Percentiles rank a stretch among this genome's conserved stretches.
These are phyloP conservation scores for Benincasa hispida DNA, from an alignment of 306 rosid genomes.

Conservation along the genomic window DNA sequence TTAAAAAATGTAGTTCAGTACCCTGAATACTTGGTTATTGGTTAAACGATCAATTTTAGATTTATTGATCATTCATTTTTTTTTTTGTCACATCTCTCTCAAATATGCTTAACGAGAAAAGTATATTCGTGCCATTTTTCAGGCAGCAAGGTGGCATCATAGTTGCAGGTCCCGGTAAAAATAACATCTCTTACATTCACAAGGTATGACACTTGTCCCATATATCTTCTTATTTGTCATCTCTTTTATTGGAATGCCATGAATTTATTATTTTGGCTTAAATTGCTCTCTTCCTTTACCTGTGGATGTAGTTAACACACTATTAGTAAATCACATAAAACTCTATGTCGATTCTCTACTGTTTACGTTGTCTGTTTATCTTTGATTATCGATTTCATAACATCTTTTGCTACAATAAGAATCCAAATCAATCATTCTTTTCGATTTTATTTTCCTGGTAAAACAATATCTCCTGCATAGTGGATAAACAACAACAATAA, in stretches of 20 bases:
- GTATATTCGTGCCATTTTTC: slow-evolving; percentile 13
- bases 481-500: not conserved
- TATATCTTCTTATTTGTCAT: not conserved
- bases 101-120: not conserved
- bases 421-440: not conserved
- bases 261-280: no score
- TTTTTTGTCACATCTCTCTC: not conserved
- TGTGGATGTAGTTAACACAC: no score
- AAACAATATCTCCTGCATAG: not conserved
- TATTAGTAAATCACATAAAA: no score
- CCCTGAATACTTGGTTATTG: not conserved
- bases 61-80: not conserved
- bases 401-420: not conserved
- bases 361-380: no score
- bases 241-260: not conserved
- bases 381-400: no score
- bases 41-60: not conserved
- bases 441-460: not conserved
- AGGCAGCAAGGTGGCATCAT: slow-evolving; percentile 94
- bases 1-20: not conserved
- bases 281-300: no score
- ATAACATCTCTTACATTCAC: slow-evolving; percentile 61
- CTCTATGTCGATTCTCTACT: no score
- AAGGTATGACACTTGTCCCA: slow-evolving; percentile 29
- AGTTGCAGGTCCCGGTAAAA: slow-evolving; percentile 93